Base-by-base conservation (phyloP, 164 flowering plant genomes). In the Nymphaea colorata region DNA sequence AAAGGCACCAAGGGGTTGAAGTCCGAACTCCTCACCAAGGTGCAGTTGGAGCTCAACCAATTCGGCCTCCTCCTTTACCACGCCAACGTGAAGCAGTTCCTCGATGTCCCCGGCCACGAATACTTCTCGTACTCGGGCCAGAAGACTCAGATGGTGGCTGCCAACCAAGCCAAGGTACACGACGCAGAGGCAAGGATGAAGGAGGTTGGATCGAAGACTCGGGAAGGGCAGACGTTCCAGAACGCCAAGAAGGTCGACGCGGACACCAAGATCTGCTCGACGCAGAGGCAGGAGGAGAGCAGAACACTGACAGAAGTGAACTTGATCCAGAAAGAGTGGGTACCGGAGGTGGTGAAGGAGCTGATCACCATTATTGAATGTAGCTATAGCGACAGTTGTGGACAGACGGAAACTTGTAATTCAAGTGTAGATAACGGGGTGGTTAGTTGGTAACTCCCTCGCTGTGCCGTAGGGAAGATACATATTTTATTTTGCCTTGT, bases 101-200 rank as follows among this genome's bases (percentile, higher is more conserved):
- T 79, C 4, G 84, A 79, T 41, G 76, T 77, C 1, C 64, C 62
- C 0, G 84, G 84, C 0, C 80, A 79, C 53, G 81, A 77, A 53
- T 81, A 81, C 64, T 81, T 81, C 74, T 79, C 82, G 4, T 79
- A 79, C 60, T 69, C 75, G 43, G 82, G 82, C 4, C 84, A 81
- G 61, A 81, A 81, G 64, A 77, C 78, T 8, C 84, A 79, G 61
- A 77, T 75, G 79, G 82, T 79, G 66, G 84, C 80, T 5, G 80
- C 77, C 15, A 74, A 74, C 45, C 75, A 69, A 47, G 80, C 77
- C 1, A 74, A 57, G 60, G 64, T 78, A 4, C 74, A 78, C 16
- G 80, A 72, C 0, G 70, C 77, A 0, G 78, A 78, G 66, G 78
- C 78, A 0, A 70, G 65, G 68, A 75, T 73, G 76, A 75, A 73